These are phyloP conservation scores for Aethionema arabicum DNA, from an alignment of 345 rosid genomes.

Conservation along the genomic window DNA sequence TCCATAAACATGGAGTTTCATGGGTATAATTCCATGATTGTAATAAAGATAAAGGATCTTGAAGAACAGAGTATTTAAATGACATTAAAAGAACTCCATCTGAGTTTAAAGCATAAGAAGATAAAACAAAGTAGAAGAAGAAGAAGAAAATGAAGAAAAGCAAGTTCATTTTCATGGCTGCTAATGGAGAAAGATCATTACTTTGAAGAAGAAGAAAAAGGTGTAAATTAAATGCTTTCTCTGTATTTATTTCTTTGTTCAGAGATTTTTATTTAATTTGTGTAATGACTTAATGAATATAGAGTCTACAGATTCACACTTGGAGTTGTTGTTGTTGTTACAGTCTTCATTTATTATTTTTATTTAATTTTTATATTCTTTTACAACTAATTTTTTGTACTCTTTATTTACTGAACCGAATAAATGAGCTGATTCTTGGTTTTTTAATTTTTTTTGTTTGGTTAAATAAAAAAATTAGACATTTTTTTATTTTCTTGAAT, in stretches of 20 bases:
- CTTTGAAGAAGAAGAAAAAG: conserved; percentile 12
- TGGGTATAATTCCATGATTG: conserved; percentile 55
- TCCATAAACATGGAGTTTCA: conserved; percentile 77
- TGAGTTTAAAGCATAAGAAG: conserved; percentile 45
- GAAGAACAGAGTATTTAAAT: conserved; percentile 57
- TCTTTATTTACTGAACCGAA: conserved; percentile 30
- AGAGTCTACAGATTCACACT: conserved; percentile 32
- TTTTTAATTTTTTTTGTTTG: neutral
- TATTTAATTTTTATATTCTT: conserved; percentile 1
- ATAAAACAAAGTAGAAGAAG: conserved; percentile 24
- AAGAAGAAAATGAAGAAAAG: conserved; percentile 9
- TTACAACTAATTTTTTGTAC: conserved; percentile 30
- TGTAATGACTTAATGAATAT: conserved; percentile 16
- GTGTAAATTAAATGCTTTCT: conserved; percentile 32
- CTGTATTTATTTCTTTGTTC: conserved; percentile 29
- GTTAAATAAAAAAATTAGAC: too few relatives aligned
- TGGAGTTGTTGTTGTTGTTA: conserved; percentile 24
- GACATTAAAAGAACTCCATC: conserved; percentile 73
- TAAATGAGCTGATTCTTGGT: conserved; percentile 26
- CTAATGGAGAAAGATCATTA: conserved; percentile 13
- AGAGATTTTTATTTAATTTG: conserved; percentile 30
- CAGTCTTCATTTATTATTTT: conserved; percentile 34
- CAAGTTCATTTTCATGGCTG: conserved; percentile 31
- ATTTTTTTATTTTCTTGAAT: neutral
- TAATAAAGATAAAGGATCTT: conserved; percentile 60